phyloP scores from a whole-genome alignment of 2,329 filamentous ascomycete species.

The Simplicillium aogashimaense region DNA sequence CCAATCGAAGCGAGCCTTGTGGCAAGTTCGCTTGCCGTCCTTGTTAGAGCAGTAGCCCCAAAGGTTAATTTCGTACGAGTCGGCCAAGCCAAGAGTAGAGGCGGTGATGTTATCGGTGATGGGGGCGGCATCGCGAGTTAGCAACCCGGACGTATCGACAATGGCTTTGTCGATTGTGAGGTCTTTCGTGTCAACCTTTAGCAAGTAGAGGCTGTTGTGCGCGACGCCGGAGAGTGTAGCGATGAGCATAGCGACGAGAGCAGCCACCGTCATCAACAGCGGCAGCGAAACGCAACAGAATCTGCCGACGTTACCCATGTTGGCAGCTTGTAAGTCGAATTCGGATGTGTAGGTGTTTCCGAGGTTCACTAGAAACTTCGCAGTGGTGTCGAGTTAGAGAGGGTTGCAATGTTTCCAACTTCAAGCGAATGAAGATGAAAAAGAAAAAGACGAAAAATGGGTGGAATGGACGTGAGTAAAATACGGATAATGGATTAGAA shows the following conservation, averaged over 20 bases:
- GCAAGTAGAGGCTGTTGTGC: slow-evolving; percentile 47
- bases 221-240: slow-evolving; percentile 45
- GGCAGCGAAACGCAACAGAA: slow-evolving; percentile 82
- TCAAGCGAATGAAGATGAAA: not conserved
- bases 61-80: slow-evolving; percentile 72
- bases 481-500: too few species aligned
- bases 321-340: slow-evolving; percentile 8
- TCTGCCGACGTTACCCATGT: slow-evolving; percentile 55
- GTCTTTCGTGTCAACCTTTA: slow-evolving; percentile 45
- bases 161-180: slow-evolving; percentile 13
- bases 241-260: slow-evolving; percentile 59
- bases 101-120: slow-evolving; percentile 43
- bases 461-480: too few species aligned
- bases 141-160: too few species aligned
- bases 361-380: too few species aligned
- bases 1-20: slow-evolving; percentile 63
- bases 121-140: slow-evolving; percentile 9
- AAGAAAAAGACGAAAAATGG: not conserved
- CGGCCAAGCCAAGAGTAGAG: slow-evolving; percentile 50
- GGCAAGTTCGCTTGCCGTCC: slow-evolving; percentile 52
- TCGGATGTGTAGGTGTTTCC: slow-evolving; percentile 8
- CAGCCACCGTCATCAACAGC: slow-evolving; percentile 69
- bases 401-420: not conserved
- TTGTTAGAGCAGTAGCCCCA: slow-evolving; percentile 77
- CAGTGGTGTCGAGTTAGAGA: too few species aligned